A percentile compares a stretch with the other conserved stretches of the same genome.
These are phyloP conservation scores for Alternaria brassicicola DNA, from an alignment of 2,329 filamentous ascomycete species.

Conservation along the genomic window DNA sequence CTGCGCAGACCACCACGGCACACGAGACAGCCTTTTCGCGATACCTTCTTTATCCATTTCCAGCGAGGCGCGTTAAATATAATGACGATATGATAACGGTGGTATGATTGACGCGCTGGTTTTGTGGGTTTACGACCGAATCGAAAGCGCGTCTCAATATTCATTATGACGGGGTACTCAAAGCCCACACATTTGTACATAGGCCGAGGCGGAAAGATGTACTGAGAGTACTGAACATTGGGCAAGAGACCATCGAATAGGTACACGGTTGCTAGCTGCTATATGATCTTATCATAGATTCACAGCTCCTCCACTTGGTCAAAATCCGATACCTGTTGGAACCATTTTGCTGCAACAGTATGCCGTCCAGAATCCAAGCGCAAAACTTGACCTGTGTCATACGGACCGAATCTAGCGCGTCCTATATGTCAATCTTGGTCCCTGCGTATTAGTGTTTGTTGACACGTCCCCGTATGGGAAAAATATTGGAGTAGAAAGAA, in stretches of 20 bases:
- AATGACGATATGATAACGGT: constrained; percentile 48
- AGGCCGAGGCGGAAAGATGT: constrained; percentile 28
- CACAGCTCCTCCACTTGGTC: neutral
- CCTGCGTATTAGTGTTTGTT: neutral
- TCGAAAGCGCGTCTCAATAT: constrained; percentile 26
- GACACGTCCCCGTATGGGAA: neutral
- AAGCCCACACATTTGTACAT: constrained; percentile 42
- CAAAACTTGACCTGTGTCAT: constrained; percentile 1
- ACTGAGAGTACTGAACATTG: constrained; percentile 6
- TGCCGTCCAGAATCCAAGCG: neutral
- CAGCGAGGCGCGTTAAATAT: constrained; percentile 44
- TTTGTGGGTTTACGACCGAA: constrained; percentile 25
- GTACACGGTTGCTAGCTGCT: constrained; percentile 5
- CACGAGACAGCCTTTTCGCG: constrained; percentile 23
- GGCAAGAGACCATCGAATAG: constrained; percentile 3
- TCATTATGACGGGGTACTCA: constrained; percentile 21
- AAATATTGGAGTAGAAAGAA: neutral
- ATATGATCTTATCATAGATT: neutral
- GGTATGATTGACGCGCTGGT: constrained; percentile 33
- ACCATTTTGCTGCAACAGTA: neutral
- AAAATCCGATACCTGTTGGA: neutral
- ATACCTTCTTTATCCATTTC: constrained; percentile 42
- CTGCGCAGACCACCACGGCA: constrained; percentile 13
- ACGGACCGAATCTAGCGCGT: constrained; percentile 1
- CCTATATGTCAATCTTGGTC: neutral